Percentiles rank a stretch among this genome's conserved stretches.
These are phyloP conservation scores for Stromatinia cepivora DNA, from an alignment of 2,329 filamentous ascomycete genomes.

Conservation along the genomic window DNA sequence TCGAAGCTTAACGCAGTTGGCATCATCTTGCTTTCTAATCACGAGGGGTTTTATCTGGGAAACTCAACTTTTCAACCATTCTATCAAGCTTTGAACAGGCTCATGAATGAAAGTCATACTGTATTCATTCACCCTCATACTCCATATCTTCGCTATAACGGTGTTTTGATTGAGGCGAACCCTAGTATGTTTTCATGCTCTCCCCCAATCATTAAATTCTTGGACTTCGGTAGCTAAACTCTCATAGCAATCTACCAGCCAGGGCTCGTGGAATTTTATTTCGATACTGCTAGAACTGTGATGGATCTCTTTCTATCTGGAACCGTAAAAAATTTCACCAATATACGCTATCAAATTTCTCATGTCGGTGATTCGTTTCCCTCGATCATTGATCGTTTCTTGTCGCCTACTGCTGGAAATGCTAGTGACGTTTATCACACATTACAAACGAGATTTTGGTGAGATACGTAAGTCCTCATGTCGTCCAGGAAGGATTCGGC, in stretches of 20 bases:
- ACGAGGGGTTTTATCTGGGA: constrained; percentile 8
- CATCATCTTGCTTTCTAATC: constrained; percentile 3
- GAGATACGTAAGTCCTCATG: constrained; percentile 4
- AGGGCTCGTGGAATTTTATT: constrained; percentile 1
- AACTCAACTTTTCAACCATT: constrained; percentile 2
- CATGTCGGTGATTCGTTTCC: constrained; percentile 10
- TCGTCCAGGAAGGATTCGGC: background rate
- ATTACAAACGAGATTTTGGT: constrained; percentile 13
- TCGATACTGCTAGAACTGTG: constrained; percentile 8
- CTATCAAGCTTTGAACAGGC: background rate
- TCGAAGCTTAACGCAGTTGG: background rate
- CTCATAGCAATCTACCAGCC: background rate
- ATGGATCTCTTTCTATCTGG: constrained; percentile 7
- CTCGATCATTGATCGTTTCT: constrained; percentile 13
- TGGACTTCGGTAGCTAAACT: background rate
- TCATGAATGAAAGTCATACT: background rate
- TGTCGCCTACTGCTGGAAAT: background rate
- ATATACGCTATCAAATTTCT: constrained; percentile 1
- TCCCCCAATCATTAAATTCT: background rate
- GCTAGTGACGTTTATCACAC: background rate
- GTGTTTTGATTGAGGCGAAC: constrained; percentile 7
- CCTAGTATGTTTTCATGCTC: background rate
- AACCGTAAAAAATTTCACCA: constrained; percentile 3
- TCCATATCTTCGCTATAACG: constrained; percentile 6
- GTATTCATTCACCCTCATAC: constrained; percentile 11